Evolutionary conservation across 1,284 basidiomycete genomes (phyloP).

Genomic region (Sanguinoderma infundibulare): DNA sequence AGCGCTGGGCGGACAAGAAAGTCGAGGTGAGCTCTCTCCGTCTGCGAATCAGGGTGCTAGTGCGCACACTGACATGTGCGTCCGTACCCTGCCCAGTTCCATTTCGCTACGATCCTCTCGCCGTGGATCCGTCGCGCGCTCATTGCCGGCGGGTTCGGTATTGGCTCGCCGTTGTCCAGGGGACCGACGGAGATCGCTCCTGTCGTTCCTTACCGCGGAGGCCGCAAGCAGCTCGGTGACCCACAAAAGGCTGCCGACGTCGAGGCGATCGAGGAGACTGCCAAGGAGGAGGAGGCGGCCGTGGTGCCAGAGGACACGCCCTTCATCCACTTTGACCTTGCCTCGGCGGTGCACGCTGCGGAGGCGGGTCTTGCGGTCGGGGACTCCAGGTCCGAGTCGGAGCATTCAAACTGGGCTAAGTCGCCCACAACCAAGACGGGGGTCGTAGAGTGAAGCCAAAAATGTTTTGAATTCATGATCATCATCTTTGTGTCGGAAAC

Average conservation of each 20-base stretch:
- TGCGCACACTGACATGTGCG: conserved; percentile 4
- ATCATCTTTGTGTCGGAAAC: too few relatives aligned
- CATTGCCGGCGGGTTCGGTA: conserved; percentile 87
- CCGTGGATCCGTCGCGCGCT: conserved; percentile 95
- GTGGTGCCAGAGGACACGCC: conserved; percentile 68
- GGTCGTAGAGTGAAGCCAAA: not conserved
- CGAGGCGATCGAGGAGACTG: conserved; percentile 27
- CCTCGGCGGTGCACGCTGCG: conserved; percentile 74
- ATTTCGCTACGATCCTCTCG: conserved; percentile 88
- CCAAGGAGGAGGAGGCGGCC: conserved; percentile 37
- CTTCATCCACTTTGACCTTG: conserved; percentile 88
- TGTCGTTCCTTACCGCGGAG: conserved; percentile 67
- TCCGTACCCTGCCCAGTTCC: conserved; percentile 67
- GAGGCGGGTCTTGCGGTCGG: conserved; percentile 48
- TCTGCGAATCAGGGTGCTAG: not conserved
- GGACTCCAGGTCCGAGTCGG: conserved; percentile 1
- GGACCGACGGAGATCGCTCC: conserved; percentile 71
- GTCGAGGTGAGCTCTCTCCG: conserved; percentile 66
- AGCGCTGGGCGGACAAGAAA: conserved; percentile 83
- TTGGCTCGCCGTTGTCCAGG: conserved; percentile 48
- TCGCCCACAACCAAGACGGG: not conserved
- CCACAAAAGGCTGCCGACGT: conserved; percentile 26
- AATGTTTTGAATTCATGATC: too few relatives aligned
- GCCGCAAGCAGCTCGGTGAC: conserved; percentile 23
- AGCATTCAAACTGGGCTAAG: conserved; percentile 25